Evolutionary conservation across 23 red algal species (phyloP).

Genomic region (Porphyridium purpureum): DNA sequence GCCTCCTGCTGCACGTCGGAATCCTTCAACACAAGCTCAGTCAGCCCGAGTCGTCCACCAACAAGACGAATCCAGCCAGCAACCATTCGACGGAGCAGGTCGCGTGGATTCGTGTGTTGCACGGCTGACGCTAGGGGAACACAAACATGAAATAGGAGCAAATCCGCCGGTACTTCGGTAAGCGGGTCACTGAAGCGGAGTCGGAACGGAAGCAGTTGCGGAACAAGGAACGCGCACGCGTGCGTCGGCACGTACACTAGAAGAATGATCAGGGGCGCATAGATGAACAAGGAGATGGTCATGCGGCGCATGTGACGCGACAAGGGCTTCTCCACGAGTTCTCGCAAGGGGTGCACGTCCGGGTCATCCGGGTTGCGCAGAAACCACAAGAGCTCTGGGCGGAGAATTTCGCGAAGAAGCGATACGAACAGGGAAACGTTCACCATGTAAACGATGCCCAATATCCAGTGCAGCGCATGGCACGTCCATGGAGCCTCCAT

Average conservation of each 20-base stretch:
- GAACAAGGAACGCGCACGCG: slow-evolving; percentile 17
- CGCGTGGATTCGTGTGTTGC: slow-evolving; percentile 28
- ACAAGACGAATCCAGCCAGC: slow-evolving; percentile 22
- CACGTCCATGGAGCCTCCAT: slow-evolving; percentile 26
- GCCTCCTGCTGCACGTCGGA: too few species aligned
- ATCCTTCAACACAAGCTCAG: slow-evolving; percentile 34
- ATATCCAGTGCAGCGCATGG: slow-evolving; percentile 54
- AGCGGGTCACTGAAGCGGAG: slow-evolving; percentile 33
- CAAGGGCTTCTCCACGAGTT: slow-evolving; percentile 83
- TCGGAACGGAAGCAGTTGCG: slow-evolving; percentile 46
- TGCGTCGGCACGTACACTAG: slow-evolving; percentile 46
- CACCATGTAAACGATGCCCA: slow-evolving; percentile 93
- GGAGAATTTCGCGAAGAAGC: slow-evolving; percentile 47
- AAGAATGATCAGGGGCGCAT: slow-evolving; percentile 55
- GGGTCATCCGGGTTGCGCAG: slow-evolving; percentile 87
- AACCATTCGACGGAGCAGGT: slow-evolving; percentile 8
- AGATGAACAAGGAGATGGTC: slow-evolving; percentile 55
- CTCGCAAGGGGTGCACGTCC: slow-evolving; percentile 78
- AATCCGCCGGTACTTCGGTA: slow-evolving; percentile 42
- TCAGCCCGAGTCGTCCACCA: slow-evolving; percentile 25
- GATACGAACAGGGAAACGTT: slow-evolving; percentile 76
- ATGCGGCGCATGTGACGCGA: slow-evolving; percentile 63
- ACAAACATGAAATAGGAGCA: slow-evolving; percentile 16
- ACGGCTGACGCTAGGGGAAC: slow-evolving; percentile 38
- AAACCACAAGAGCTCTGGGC: slow-evolving; percentile 74